Evolutionary conservation across 2,329 filamentous ascomycete species (phyloP).

Genomic region (Sporothrix humicola): DNA sequence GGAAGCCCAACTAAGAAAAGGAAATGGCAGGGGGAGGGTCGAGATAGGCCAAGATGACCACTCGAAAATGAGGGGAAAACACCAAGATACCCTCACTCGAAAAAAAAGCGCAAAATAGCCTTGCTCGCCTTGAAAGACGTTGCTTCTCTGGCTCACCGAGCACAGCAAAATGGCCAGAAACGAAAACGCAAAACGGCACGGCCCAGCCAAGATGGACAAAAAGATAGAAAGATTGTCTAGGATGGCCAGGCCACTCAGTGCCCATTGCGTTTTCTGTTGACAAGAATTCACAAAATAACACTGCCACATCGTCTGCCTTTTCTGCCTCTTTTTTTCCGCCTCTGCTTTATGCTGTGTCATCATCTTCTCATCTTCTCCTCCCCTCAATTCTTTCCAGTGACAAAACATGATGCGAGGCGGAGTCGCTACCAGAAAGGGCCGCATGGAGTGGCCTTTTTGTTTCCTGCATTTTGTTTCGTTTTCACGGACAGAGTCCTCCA

Average conservation of each 20-base stretch:
- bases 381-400: neutral
- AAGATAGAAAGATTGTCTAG: too few species aligned
- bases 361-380: neutral
- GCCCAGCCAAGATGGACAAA: neutral
- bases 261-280: neutral
- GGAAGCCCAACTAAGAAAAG: constrained; percentile 19
- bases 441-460: neutral
- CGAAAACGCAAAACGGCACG: neutral
- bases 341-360: too few species aligned
- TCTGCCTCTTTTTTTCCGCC: neutral
- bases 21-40: neutral
- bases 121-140: constrained; percentile 3
- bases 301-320: neutral
- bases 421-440: neutral
- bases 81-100: neutral
- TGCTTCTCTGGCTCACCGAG: constrained; percentile 21
- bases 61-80: neutral
- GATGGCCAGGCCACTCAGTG: neutral
- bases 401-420: constrained; percentile 10
- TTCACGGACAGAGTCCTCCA: too few species aligned
- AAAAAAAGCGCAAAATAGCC: neutral
- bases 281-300: neutral
- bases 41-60: neutral
- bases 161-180: neutral
- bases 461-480: neutral